Base-by-base conservation (phyloP, 2,329 filamentous ascomycete species). In the Davidsoniella virescens region DNA sequence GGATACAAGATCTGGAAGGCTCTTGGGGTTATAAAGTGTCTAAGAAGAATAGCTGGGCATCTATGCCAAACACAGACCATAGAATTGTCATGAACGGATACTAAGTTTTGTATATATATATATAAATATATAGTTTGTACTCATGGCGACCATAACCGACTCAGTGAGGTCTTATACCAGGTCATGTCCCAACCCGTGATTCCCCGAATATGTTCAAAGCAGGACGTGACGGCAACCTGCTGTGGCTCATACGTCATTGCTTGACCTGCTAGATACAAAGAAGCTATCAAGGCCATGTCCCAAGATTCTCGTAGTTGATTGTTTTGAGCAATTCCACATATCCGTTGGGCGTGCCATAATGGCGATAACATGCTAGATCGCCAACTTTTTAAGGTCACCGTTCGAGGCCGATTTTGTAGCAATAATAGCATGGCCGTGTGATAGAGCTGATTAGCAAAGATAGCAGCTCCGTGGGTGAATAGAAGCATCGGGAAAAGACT, bases 361-460 rank as follows among this genome's bases (percentile, higher is more conserved):
- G 65, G 61, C 2, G 70, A 72, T 54, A 64, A 59, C 1, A 61
- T 49, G 50, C 52, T 61, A 45, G 56, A 64, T 55, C 53, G 59
- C 6, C 61, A 58, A 18, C 59, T 58, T 10, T 59, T 56, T 1
- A 61, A 57, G 6, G 59, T 60, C 3, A 67, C 58, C 2, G 66
- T 70, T 4, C 68, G 65, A 16, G 73, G 73, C 52, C 68, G 70
- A 55, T 69, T 66, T 51, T 70, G 70, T 16, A 77, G 64, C 50
- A 77, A 59, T 0, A 75, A 57, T 6, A 75, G 58, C 63, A 72
- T 72, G 2, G 72, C 70, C 1, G 72, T 72, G 55, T 77, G 74
- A 56, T 75, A 76, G 2, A 76, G 61, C 55, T 76, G 72, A 53
- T 75, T 77, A 2, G 70, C 72, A 0, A 74, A 58, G 16, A 75